Base-by-base conservation (phyloP, 108 stramenopile species). In the Cyclotella kingstonii region DNA sequence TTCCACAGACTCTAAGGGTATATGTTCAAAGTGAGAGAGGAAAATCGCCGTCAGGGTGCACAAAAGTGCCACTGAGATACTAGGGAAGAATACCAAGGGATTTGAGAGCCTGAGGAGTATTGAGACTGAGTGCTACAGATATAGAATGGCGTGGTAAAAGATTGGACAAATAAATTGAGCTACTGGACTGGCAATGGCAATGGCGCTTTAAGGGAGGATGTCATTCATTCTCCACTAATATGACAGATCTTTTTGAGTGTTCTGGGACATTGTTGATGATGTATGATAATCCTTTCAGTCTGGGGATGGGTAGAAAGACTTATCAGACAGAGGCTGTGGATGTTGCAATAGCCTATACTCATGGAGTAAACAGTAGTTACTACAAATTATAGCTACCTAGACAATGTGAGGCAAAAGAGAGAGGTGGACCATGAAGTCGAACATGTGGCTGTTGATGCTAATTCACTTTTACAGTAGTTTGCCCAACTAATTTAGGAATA, bases 31-130 rank as follows among this genome's bases (percentile, higher is more conserved):
- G 41, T 10, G 77, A 80, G 62, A 84, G 44, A 86, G 81, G 76
- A 69, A 84, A 12, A 76, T 55, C 64, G 89, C 89, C 7, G 81
- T 86, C 10, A 74, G 72, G 68, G 64, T 65, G 30, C 84, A 89
- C 45, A 34, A 76, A 26, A 68, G 35, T 47, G 85, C 89, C n/a
- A 73, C 67, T 34, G 57, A 80, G 27, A 90, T 93, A 34, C 65
- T 93, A 17, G 76, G 72, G 21, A 74, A 81, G 73, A 89, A 93
- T 77, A 85, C 87, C 0, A 63, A 67, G 21, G 86, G 87, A 29
- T 93, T 93, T 68, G 87, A 89, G 62, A 85, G 82, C 54, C 64
- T 93, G 51, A 69, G 85, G 25, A 81, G 63, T 11, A 93, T 93
- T 68, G 87, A 93, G 54, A 56, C 70, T 46, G 92, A 93, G 30